phyloP scores from a whole-genome alignment of 2,329 filamentous ascomycete genomes.

The Neopestalotiopsis clavispora region DNA sequence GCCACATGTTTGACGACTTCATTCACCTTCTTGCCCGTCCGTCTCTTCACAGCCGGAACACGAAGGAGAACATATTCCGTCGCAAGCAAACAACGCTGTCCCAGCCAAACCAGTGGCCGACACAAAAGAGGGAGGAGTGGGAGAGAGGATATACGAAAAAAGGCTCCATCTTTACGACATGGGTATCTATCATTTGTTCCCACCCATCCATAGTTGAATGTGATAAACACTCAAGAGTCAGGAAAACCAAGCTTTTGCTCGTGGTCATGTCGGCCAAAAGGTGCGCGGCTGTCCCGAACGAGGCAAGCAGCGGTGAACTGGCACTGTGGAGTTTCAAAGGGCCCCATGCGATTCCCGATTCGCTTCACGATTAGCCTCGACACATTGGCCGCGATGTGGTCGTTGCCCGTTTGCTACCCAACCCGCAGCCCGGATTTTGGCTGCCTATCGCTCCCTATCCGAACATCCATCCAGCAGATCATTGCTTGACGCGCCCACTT shows the following conservation, averaged over 20 bases:
- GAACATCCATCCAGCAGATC: neutral
- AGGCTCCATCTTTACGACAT: neutral
- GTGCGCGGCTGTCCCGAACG: conserved; percentile 12
- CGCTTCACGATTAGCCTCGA: conserved; percentile 11
- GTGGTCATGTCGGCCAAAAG: neutral
- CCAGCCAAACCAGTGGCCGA: neutral
- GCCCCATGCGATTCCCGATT: neutral
- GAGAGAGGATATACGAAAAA: neutral
- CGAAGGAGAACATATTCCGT: conserved; percentile 10
- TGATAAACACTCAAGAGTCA: neutral
- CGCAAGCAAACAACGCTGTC: neutral
- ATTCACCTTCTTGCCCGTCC: neutral
- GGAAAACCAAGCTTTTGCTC: neutral
- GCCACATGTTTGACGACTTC: neutral
- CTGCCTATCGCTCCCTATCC: conserved; percentile 7
- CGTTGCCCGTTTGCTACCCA: conserved; percentile 11
- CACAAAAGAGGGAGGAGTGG: neutral
- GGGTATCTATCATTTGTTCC: neutral
- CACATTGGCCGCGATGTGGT: conserved; percentile 8
- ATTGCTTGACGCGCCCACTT: neutral
- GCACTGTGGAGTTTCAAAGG: conserved; percentile 5
- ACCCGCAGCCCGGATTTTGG: conserved; percentile 1
- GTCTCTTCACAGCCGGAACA: neutral
- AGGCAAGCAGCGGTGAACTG: conserved; percentile 14
- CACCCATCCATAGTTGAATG: neutral